Conservation (phyloP, 2,329 filamentous ascomycete species). For the Colletotrichum sp. region DNA sequence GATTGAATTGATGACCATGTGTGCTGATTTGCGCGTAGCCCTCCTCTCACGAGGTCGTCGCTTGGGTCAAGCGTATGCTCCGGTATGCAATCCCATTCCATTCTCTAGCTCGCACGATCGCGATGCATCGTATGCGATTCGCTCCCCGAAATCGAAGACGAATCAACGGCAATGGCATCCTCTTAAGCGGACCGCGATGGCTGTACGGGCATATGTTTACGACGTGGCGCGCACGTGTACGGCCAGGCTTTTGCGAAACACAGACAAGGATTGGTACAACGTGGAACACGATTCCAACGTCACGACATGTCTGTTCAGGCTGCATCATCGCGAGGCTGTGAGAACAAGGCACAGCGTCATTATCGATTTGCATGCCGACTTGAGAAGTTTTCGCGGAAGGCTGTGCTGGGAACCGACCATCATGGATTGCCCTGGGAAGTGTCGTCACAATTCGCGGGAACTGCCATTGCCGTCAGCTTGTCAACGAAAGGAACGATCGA, state of each 20-base stretch:
- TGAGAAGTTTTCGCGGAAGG: neutral
- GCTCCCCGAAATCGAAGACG: neutral
- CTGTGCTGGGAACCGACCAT: neutral
- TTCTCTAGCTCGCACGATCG: neutral
- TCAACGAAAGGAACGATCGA: neutral
- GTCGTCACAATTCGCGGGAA: neutral
- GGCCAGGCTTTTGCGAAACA: neutral
- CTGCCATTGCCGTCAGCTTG: neutral
- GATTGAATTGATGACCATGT: neutral
- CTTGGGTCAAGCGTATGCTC: conserved; percentile 98
- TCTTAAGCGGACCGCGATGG: neutral
- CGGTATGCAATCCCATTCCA: conserved; percentile 57
- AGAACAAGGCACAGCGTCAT: neutral
- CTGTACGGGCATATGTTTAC: neutral
- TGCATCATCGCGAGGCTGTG: neutral
- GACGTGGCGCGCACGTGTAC: neutral
- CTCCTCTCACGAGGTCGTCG: conserved; percentile 91
- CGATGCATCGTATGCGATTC: neutral
- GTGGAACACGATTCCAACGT: neutral
- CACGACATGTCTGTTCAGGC: neutral
- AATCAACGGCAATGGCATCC: neutral
- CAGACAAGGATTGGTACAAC: neutral
- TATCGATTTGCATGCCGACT: neutral
- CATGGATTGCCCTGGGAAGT: neutral
- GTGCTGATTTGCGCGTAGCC: conserved; percentile 13